Base-by-base conservation (phyloP, 1,284 basidiomycete species). In the Cystobasidium pallidum region DNA sequence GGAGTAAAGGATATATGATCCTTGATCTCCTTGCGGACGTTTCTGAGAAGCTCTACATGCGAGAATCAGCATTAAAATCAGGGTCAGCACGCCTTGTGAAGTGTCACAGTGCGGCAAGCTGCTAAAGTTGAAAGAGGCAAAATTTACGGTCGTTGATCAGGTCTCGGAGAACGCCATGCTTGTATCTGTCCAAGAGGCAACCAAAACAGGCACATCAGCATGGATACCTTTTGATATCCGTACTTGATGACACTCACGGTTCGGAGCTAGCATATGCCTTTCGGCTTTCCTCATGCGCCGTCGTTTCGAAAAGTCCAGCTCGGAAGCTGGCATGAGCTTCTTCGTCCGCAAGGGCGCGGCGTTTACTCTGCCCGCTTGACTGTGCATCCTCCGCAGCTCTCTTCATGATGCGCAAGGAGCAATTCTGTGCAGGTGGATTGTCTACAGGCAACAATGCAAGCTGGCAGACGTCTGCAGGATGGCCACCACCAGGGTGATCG, bases 1-100 rank as follows among this genome's bases (percentile, higher is more conserved):
- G 94, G 90, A 7, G 92, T 89, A 81, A 97, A 98, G 78, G 87
- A 91, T 79, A 99, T 88, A 77, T 96, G 88, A 52, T 85, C 84
- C 75, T 93, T 83, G 77, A 94, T 85, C 80, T 83, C 77, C 15
- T 71, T 57, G 28, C 76, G 49, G 24, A 74, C 75, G 28, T 70
- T 65, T 11, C 75, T 74, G 13, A 78, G 66, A n/a, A 77, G 75
- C 24, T 70, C 75, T 21, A 26, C 66, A 68, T 51, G 36, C 7
- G 2, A 64, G 49, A 66, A 47, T 21, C 41, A 49, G 24, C 57
- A 75, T 67, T 34, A 55, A 54, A n/a, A 36, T 30, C 1, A 21
- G 10, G 2, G 3, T 47, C 45, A 64, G 26, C 32, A 28, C 17
- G 54, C 32, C 11, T 36, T n/a, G 24, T 7, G 13, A 34, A 10